Base-by-base conservation (phyloP, 306 rosid genomes). In the Hippophae gyantsensis region DNA sequence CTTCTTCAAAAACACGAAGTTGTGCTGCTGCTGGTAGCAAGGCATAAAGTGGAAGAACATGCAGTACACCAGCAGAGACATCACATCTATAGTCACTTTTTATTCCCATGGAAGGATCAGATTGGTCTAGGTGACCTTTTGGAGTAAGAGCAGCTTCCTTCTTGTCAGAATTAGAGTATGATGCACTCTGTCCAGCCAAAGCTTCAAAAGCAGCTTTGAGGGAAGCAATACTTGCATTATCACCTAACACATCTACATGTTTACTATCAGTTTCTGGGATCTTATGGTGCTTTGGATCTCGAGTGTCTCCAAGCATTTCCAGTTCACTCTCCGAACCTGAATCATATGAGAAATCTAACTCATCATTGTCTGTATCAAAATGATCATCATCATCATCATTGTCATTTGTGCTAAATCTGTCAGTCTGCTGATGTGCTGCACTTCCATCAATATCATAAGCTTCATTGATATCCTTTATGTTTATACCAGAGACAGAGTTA, bases 1-100 rank as follows among this genome's bases (percentile, higher is more conserved):
- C 86, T 61, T 61, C 83, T 62, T 83, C 89, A 68, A 92, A 87
- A 53, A 92, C 86, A 26, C 77, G 79, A 68, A 83, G 89, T 75
- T 87, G 95, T 48, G 85, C 82, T 50, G 86, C 82, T 27, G 95
- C 95, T 45, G 95, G 85, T 43, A 87, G 86, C 98, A 85, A 85
- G 61, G 93, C 96, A 72, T 92, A 92, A 63, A 87, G 93, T 40
- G 96, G 98, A 61, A 85, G 87, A 72, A 87, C 93, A 78, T 66
- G 74, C 65, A 87, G 74, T 10, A 74, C 58, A 50, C 87, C 83
- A 23, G 79, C 87, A 60, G 64, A 64, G 18, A 50, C 57, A 58
- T 60, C 68, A 40, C 38, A 43, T 53, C 63, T 76, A 49, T 62
- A 73, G 43, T 44, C 64, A 42, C 66, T 52, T 48, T 54, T 64